Evolutionary conservation across 768 basidiomycete species (phyloP), one percentile per base, ranked within the genome.

Genomic region (Lenzites betulinus): DNA sequence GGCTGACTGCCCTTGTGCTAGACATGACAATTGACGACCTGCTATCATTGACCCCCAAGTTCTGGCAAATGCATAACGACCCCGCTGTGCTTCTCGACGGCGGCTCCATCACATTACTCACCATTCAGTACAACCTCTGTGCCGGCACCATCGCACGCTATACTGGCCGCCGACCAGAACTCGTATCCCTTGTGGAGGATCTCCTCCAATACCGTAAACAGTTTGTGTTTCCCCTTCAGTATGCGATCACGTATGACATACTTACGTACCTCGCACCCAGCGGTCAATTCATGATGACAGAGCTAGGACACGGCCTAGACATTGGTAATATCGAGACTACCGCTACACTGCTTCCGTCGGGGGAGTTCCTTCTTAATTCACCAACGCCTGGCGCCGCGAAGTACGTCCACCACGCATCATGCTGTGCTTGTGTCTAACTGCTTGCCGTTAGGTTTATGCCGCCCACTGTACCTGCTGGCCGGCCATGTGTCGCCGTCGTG

Each of bases 251-350:
- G 16, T 16, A 26, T 30, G 48, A 36, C 38, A 39, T 16, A 4
- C 38, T 39, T 39, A 13, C 18, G 38, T 15, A 39, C 4, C 38
- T 8, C 15, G 11, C 6, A 7, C 15, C 15, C 46, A 74, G 72
- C 7, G 73, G 63, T 15, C 71, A 71, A 20, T 75, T 62, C 51
- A 56, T 63, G 53, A 54, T 75, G 16, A 73, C 73, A 2, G 73
- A 75, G 52, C 58, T 72, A 6, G 71, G 65, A 1, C 73, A 72
- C 47, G 74, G 71, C 1, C 64, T 75, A 1, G 71, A 74, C 39
- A 63, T 64, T 20, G 35, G 63, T 20, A 66, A 72, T 49, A 51
- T 73, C 12, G 70, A 72, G 59, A 74, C 74, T 5, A 66, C 61
- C 0, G 73, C 67, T 6, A 67, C 62, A 3, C 41, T 68, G 28